Evolutionary conservation across 768 basidiomycete species (phyloP), one percentile per base, ranked within the genome.

Genomic region (Leccinum uliginosum): DNA sequence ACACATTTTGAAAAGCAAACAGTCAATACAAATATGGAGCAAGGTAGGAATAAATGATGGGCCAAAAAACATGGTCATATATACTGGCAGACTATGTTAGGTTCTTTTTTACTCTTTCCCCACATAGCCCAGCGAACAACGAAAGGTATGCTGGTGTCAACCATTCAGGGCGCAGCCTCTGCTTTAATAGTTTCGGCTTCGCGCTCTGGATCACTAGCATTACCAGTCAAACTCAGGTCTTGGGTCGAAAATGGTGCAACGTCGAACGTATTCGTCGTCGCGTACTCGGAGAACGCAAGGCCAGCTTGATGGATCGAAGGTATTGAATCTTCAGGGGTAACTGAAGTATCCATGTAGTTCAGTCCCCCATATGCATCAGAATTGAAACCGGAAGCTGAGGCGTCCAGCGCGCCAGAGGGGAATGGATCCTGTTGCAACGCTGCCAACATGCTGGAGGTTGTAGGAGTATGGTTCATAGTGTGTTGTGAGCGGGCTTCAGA

Each of bases 361-460:
- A 91, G 75, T 34, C 85, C 77, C 53, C 81, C 80, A 68, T 89
- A 91, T 21, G 82, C 79, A 67, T 89, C 87, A 23, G 85, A 67
- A 69, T 79, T 82, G 71, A 89, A 91, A 29, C 77, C 76, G 6
- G 82, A 78, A 46, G 82, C 71, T 55, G 81, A 71, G 15, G 85
- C 79, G 70, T 91, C 90, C 64, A 91, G 76, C 53, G 87, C 76
- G 56, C 82, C 81, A 30, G 80, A 61, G 21, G 83, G 79, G 74
- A 88, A 91, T 23, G 85, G 68, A 56, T 91, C 89, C 49, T 85
- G 83, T 68, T 91, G 90, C 62, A 93, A 77, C 10, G 90, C 90
- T 35, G 91, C 91, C 62, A 93, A 81, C 91, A 93, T 93, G 72
- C 88, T 92, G 56, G 90, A 91, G 26, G 90, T 91, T 6, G 91